phyloP scores from a whole-genome alignment of 176 grass and related monocot species.

The Chrysopogon serrulatus region DNA sequence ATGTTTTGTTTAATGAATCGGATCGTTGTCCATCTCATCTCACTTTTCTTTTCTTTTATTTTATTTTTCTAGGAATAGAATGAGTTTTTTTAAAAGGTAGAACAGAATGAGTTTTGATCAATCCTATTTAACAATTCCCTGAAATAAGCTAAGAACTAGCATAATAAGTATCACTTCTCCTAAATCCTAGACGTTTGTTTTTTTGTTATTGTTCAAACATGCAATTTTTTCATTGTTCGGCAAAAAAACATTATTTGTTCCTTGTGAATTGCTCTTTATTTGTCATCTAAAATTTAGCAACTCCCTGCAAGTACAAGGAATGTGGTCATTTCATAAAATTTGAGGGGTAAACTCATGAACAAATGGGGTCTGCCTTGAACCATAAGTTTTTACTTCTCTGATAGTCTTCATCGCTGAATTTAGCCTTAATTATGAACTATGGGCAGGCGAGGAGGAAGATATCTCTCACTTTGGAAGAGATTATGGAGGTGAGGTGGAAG shows the following conservation, averaged over 20 bases:
- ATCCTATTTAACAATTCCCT: too few relatives aligned
- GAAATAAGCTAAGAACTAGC: too few relatives aligned
- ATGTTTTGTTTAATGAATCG: too few relatives aligned
- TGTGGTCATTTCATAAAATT: neutral
- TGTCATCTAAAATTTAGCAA: neutral
- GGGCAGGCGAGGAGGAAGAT: constrained; percentile 79
- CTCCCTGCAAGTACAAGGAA: neutral
- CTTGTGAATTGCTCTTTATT: neutral
- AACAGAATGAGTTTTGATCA: too few relatives aligned
- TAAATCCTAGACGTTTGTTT: too few relatives aligned
- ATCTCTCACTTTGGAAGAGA: constrained; percentile 58
- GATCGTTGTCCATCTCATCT: too few relatives aligned
- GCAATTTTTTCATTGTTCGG: neutral
- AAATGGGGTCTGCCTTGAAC: too few relatives aligned
- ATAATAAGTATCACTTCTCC: too few relatives aligned
- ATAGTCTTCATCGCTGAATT: neutral
- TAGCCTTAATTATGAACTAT: neutral
- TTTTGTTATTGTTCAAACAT: neutral
- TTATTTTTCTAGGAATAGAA: too few relatives aligned
- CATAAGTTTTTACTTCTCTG: neutral
- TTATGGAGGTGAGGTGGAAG: constrained; percentile 58
- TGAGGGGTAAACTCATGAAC: neutral
- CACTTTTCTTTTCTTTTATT: too few relatives aligned
- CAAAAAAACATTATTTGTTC: neutral
- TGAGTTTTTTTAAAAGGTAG: too few relatives aligned